Conservation (phyloP, 2,329 filamentous ascomycete species). For the Neurospora sp. region DNA sequence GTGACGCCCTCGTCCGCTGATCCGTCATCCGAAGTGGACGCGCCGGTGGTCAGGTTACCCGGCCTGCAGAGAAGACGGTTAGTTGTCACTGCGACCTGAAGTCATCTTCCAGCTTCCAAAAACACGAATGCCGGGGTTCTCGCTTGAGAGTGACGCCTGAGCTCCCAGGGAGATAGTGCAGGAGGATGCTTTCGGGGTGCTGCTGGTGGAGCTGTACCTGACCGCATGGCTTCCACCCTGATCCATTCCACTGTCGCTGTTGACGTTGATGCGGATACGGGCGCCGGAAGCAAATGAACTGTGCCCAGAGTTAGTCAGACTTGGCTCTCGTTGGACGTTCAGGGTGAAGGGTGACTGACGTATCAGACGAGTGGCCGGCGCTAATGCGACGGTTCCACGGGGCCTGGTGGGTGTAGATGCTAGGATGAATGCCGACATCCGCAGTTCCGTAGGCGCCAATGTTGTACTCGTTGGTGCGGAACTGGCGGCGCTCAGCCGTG, state of each 20-base stretch:
- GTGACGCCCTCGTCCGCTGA: constrained; percentile 43
- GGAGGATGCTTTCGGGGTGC: background rate
- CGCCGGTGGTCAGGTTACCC: constrained; percentile 29
- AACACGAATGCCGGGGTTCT: background rate
- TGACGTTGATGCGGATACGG: constrained; percentile 9
- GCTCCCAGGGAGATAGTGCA: background rate
- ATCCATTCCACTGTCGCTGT: constrained; percentile 6
- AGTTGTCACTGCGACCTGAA: constrained; percentile 3
- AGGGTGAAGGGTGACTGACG: constrained; percentile 12
- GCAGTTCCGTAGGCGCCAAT: constrained; percentile 58
- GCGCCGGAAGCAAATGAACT: constrained; percentile 16
- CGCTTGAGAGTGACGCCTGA: background rate
- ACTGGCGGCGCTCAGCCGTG: constrained; percentile 88
- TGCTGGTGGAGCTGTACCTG: constrained; percentile 13
- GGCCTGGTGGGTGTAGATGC: constrained; percentile 30
- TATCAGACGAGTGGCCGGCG: constrained; percentile 13
- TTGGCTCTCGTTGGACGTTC: background rate
- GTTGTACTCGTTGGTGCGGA: constrained; percentile 93
- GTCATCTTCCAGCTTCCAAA: background rate
- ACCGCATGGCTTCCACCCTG: constrained; percentile 10
- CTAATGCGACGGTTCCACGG: constrained; percentile 25
- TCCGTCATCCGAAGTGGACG: constrained; percentile 35
- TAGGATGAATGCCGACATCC: constrained; percentile 45
- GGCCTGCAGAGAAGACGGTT: constrained; percentile 23
- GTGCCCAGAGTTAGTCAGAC: constrained; percentile 1